Base-by-base conservation (phyloP, 139 green algal species). In the Micractinium sp. region DNA sequence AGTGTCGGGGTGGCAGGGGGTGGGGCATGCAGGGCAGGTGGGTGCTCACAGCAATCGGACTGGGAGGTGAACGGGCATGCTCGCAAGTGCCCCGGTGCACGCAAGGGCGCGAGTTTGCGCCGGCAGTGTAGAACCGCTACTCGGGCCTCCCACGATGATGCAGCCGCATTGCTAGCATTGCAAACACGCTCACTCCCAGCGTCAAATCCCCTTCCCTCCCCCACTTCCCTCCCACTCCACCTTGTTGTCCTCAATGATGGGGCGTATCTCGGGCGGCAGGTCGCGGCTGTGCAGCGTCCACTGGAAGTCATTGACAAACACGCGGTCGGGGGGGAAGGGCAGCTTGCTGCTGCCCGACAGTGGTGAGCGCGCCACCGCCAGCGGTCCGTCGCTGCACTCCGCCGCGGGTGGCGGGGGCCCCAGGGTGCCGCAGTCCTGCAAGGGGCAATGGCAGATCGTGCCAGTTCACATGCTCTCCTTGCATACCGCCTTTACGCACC, bases 211-310 rank as follows among this genome's bases (percentile, higher is more conserved):
- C 74, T 47, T 14, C 33, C 73, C 13, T 16, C 74, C 2, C 33
- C 27, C 39, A 0, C 81, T 22, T 56, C 47, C 47, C 47, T 16
- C 47, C 47, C 47, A 16, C 47, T 56, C 47, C 36, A 89, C 82
- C 71, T 80, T 69, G 76, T 91, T 91, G 74, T 91, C 88, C 35
- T 91, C 88, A 3, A 89, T 63, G 56, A 91, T 84, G 3, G 74
- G 61, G 12, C 88, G 66, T 33, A 89, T 66, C 19, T 89, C n/a
- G 3, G 82, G 38, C 2, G 88, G 88, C 88, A 91, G 35, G 47
- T 91, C 88, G 22, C 69, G 47, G 35, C 69, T 78, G 71, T 39
- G n/a, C 71, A 78, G n/a, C 71, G 71, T 78, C 71, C 71, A 78
- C 71, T 78, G 71, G 31, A 78, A 78, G 71, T 78, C 71, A 25